Evolutionary conservation across 1,139 yeast genomes (phyloP).

Genomic region (Candida sp.): DNA sequence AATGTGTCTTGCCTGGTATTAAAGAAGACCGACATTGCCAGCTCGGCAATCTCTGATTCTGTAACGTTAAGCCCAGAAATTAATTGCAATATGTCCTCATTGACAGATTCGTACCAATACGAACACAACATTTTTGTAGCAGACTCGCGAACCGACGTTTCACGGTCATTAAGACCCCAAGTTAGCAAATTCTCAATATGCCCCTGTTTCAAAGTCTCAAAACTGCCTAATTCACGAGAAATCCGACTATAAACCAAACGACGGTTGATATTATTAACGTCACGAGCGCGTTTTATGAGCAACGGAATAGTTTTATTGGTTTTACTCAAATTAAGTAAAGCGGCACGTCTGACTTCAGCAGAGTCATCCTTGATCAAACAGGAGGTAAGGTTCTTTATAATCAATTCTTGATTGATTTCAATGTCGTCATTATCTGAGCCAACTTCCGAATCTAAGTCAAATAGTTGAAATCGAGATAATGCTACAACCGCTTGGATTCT

Average conservation of each 20-base stretch:
- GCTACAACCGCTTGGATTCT: conserved; percentile 83
- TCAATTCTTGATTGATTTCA: conserved; percentile 14
- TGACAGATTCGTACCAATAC: conserved; percentile 68
- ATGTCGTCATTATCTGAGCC: conserved; percentile 29
- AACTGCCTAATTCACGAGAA: conserved; percentile 66
- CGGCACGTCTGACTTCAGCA: conserved; percentile 89
- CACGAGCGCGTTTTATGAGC: conserved; percentile 81
- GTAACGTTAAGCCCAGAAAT: conserved; percentile 65
- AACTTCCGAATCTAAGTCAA: conserved; percentile 30
- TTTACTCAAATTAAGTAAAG: conserved; percentile 65
- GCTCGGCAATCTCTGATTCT: conserved; percentile 61
- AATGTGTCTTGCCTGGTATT: conserved; percentile 60
- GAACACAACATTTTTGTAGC: conserved; percentile 68
- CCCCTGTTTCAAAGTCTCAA: conserved; percentile 52
- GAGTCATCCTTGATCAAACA: conserved; percentile 75
- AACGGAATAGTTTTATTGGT: conserved; percentile 52
- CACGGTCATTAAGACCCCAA: conserved; percentile 92
- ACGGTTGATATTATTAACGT: conserved; percentile 68
- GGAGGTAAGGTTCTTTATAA: conserved; percentile 50
- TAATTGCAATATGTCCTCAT: conserved; percentile 70
- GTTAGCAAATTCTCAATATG: conserved; percentile 64
- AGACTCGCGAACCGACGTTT: conserved; percentile 65
- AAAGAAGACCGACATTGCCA: conserved; percentile 64
- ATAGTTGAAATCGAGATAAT: conserved; percentile 71
- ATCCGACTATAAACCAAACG: conserved; percentile 69